Evolutionary conservation across 2,329 filamentous ascomycete species (phyloP).

Genomic region (Colletotrichum endophyticum): DNA sequence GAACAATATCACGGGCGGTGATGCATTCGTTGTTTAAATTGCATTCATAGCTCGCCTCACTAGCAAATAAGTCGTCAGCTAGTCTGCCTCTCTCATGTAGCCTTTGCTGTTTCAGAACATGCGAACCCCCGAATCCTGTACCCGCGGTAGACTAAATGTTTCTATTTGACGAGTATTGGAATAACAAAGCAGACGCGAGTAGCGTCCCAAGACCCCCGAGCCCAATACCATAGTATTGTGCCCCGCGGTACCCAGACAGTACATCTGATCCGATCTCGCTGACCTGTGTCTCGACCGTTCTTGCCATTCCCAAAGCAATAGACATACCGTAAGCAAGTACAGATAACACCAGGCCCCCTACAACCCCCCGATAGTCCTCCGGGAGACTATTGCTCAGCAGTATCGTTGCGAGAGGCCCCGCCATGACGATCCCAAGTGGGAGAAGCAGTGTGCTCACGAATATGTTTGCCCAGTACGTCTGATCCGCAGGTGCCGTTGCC

Average conservation of each 20-base stretch:
- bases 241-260: conserved; percentile 38
- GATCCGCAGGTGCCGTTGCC: conserved; percentile 51
- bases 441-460: conserved; percentile 65
- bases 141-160: background rate
- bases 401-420: conserved; percentile 64
- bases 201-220: conserved; percentile 22
- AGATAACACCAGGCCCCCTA: conserved; percentile 62
- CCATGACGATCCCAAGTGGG: conserved; percentile 70
- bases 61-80: background rate
- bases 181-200: background rate
- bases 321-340: conserved; percentile 72
- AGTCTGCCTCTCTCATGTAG: background rate
- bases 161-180: background rate
- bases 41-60: background rate
- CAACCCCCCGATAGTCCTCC: conserved; percentile 48
- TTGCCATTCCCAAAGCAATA: conserved; percentile 68
- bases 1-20: background rate
- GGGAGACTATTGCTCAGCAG: conserved; percentile 59
- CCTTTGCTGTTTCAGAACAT: background rate
- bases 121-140: background rate
- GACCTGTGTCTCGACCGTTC: conserved; percentile 59
- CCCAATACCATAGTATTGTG: conserved; percentile 45
- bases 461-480: conserved; percentile 68
- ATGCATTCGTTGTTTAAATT: background rate
- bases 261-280: conserved; percentile 25